Percentiles rank a stretch among this genome's conserved stretches.
These are phyloP conservation scores for Diplogelasinospora grovesii DNA, from an alignment of 495 filamentous ascomycete species.

Conservation along the genomic window DNA sequence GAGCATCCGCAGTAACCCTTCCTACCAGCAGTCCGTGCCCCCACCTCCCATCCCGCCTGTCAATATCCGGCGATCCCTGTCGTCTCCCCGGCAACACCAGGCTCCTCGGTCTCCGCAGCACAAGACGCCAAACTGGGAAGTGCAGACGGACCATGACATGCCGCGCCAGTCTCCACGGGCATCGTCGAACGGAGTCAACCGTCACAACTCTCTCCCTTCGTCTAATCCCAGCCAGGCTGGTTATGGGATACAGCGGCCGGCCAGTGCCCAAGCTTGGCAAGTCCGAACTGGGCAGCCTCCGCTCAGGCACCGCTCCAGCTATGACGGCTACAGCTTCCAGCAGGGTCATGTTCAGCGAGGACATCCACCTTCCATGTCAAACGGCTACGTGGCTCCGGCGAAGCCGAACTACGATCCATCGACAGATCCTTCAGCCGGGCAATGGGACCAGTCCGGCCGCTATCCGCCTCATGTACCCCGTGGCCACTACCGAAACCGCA, in stretches of 20 bases:
- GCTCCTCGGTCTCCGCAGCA: constrained; percentile 5
- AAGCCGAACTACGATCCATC: constrained; percentile 21
- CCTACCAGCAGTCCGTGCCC: constrained; percentile 9
- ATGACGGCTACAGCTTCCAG: constrained; percentile 29
- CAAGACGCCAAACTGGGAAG: constrained; percentile 22
- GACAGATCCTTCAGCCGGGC: constrained; percentile 23
- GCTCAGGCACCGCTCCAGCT: constrained; percentile 35
- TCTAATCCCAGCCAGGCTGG: constrained; percentile 17
- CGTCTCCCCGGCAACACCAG: constrained; percentile 16
- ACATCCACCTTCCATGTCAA: constrained; percentile 33
- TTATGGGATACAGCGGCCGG: constrained; percentile 13
- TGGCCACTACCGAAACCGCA: constrained; percentile 33
- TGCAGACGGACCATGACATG: constrained; percentile 24
- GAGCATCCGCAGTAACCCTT: constrained; percentile 22
- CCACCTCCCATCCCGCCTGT: constrained; percentile 14
- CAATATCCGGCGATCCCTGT: constrained; percentile 20
- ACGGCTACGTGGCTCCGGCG: constrained; percentile 25
- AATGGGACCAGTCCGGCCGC: constrained; percentile 22
- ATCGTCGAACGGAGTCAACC: constrained; percentile 24
- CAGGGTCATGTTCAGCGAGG: constrained; percentile 14
- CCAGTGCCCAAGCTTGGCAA: constrained; percentile 21
- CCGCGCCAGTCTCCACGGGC: constrained; percentile 21
- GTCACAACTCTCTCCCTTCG: constrained; percentile 22
- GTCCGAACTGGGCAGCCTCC: constrained; percentile 14
- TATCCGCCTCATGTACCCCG: constrained; percentile 28